Evolutionary conservation across 768 basidiomycete genomes (phyloP), one percentile per base, ranked within the genome.

Genomic region (Lactarius quietus): DNA sequence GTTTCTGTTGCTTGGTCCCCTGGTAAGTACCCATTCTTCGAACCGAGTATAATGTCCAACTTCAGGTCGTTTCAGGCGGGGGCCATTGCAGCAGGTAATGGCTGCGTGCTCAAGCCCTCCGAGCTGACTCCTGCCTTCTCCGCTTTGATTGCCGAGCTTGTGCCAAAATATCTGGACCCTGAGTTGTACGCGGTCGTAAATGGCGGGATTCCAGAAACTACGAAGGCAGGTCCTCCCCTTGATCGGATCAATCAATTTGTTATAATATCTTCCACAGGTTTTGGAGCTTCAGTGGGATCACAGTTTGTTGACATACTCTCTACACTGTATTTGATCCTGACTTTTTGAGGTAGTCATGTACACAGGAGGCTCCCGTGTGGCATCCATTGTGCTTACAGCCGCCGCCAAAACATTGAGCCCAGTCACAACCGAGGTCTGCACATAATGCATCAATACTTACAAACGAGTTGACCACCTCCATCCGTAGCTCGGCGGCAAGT

Each of bases 361-460:
- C 74, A 91, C 89, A 10, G 78, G 79, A 55, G 78, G 79, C 33
- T 81, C 80, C 3, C 81, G 83, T 31, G 84, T 93, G 9, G 92
- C 81, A 0, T 82, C 75, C 67, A 81, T 95, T 53, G 82, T 95
- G 10, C 83, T 87, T 1, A 73, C 80, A 0, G 92, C 92, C 0
- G 93, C 93, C 14, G 91, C 88, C 2, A 87, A 93, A 74, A 82
- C 84, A 61, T 74, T 94, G 9, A 89, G 90, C 0, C 90, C 91
- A 0, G 77, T 90, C 51, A 80, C 83, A 35, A 78, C 83, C 48
- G 86, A 87, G 78, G 78, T 84, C 15, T 15, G 26, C 53, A 51
- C 35, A 14, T 31, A 45, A 23, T 1, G 28, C 20, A 17, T 20
- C 6, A 14, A 0, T 26, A 15, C 38, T 35, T 43, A 38, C 33